These are phyloP conservation scores for Metschnikowia gelsemii DNA, from an alignment of 805 yeast species.

Conservation along the genomic window DNA sequence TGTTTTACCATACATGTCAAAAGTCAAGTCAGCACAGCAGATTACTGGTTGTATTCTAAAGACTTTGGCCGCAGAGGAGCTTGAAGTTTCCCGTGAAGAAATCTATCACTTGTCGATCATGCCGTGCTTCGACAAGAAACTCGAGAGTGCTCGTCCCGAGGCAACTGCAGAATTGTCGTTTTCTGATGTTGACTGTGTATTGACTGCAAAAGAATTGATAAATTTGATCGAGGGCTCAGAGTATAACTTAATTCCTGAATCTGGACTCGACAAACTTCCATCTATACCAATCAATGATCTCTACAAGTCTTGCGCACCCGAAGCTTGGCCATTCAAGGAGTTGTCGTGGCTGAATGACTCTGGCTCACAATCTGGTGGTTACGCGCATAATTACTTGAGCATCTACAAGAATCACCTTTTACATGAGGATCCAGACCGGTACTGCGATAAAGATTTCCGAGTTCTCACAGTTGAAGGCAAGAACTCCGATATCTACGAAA, in stretches of 20 bases:
- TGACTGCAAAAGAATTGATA: slow-evolving; percentile 85
- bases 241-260: slow-evolving; percentile 27
- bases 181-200: slow-evolving; percentile 86
- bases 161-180: slow-evolving; percentile 8
- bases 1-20: slow-evolving; percentile 65
- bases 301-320: slow-evolving; percentile 48
- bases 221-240: slow-evolving; percentile 62
- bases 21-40: slow-evolving; percentile 88
- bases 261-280: slow-evolving; percentile 6
- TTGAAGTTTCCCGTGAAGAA: slow-evolving; percentile 30
- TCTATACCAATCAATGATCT: slow-evolving; percentile 16
- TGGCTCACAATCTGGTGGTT: slow-evolving; percentile 91
- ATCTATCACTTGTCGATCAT: slow-evolving; percentile 82
- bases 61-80: slow-evolving; percentile 38
- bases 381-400: slow-evolving; percentile 65
- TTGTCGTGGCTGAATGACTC: slow-evolving; percentile 69
- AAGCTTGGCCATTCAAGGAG: slow-evolving; percentile 56
- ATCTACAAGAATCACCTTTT: slow-evolving; percentile 32
- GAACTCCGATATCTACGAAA: slow-evolving; percentile 75
- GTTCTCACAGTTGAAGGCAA: slow-evolving; percentile 56
- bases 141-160: slow-evolving; percentile 89
- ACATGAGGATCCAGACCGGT: slow-evolving; percentile 18
- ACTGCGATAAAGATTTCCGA: slow-evolving; percentile 21
- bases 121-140: slow-evolving; percentile 97
- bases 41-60: slow-evolving; percentile 82